These are phyloP conservation scores for Nakazawaea ishiwadae DNA, from an alignment of 805 yeast genomes.

Conservation along the genomic window DNA sequence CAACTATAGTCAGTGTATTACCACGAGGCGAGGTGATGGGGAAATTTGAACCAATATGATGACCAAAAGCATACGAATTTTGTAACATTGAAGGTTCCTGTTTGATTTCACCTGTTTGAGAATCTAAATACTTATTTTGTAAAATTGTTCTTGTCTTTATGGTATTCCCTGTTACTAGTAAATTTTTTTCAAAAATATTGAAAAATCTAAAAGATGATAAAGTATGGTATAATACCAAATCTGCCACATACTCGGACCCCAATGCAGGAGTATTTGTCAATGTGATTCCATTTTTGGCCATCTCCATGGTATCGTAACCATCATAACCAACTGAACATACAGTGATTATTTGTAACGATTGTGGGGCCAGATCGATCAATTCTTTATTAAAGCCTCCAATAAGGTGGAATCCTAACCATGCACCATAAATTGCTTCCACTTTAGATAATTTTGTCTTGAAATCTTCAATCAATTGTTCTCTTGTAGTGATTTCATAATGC, in stretches of 20 bases:
- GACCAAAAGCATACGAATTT: constrained; percentile 34
- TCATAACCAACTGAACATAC: constrained; percentile 54
- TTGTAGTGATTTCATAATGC: constrained; percentile 35
- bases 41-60: constrained; percentile 39
- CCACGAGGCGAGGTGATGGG: constrained; percentile 48
- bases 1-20: constrained; percentile 59
- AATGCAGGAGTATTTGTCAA: constrained; percentile 27
- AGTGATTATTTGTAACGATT: constrained; percentile 38
- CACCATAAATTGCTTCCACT: constrained; percentile 45
- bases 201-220: constrained; percentile 51
- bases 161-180: constrained; percentile 36
- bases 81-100: constrained; percentile 20
- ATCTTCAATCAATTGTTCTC: constrained; percentile 34
- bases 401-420: constrained; percentile 43
- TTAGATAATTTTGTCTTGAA: constrained; percentile 30
- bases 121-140: constrained; percentile 30
- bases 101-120: constrained; percentile 24
- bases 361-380: constrained; percentile 36
- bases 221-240: constrained; percentile 52
- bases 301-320: constrained; percentile 32
- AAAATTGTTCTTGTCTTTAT: constrained; percentile 37
- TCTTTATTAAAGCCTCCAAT: constrained; percentile 40
- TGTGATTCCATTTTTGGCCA: constrained; percentile 31
- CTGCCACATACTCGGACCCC: constrained; percentile 63
- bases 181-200: constrained; percentile 28